Percentiles rank a stretch among this genome's conserved stretches.
Conservation (phyloP, 768 basidiomycete genomes). For the Suillus cothurnatus region DNA sequence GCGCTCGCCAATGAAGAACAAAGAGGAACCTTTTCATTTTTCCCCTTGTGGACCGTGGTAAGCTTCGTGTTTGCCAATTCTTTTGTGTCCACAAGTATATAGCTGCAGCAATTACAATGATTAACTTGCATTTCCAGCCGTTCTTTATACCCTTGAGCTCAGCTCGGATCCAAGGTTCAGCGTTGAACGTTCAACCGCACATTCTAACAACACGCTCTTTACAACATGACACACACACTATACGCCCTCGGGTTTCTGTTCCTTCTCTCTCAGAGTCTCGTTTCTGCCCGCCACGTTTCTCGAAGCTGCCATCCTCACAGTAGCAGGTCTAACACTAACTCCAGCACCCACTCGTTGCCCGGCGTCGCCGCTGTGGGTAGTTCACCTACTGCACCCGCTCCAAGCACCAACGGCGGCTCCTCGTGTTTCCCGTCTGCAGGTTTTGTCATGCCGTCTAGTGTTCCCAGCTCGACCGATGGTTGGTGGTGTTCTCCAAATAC, state of each 20-base stretch:
- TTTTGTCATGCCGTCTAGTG: constrained; percentile 55
- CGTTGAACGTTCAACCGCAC: constrained; percentile 1
- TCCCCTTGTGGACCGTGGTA: background rate
- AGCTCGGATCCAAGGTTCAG: background rate
- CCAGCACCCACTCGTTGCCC: background rate
- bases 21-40: background rate
- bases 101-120: background rate
- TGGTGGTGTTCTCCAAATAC: constrained; percentile 69
- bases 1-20: background rate
- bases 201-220: background rate
- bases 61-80: background rate
- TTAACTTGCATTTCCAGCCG: background rate
- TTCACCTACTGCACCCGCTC: background rate
- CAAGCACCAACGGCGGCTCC: background rate
- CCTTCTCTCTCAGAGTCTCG: constrained; percentile 12
- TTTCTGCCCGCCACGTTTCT: constrained; percentile 18
- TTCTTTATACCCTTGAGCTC: background rate
- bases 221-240: constrained; percentile 17
- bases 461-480: constrained; percentile 46
- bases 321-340: background rate
- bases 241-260: constrained; percentile 11
- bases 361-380: background rate
- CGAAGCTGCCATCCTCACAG: constrained; percentile 13
- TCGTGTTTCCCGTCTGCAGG: constrained; percentile 42
- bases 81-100: background rate